phyloP scores from a whole-genome alignment of 2,329 filamentous ascomycete genomes.

The Ophiostoma angusticollis region DNA sequence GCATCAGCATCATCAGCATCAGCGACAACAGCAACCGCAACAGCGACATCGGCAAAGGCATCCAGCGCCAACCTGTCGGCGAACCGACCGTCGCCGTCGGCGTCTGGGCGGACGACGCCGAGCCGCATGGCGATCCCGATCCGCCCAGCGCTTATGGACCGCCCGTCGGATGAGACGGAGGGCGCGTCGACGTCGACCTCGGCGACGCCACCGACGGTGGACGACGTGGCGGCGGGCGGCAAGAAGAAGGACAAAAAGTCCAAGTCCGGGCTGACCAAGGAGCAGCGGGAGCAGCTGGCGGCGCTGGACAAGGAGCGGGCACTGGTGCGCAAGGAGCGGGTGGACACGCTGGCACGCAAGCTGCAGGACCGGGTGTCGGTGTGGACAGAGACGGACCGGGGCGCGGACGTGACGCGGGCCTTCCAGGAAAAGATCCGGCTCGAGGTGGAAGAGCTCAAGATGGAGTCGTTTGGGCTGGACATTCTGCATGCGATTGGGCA shows the following conservation, averaged over 20 bases:
- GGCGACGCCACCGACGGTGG: neutral
- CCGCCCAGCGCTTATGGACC: constrained; percentile 78
- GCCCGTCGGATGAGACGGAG: constrained; percentile 63
- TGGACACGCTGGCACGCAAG: constrained; percentile 72
- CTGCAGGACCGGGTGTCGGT: constrained; percentile 80
- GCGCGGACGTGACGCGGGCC: constrained; percentile 66
- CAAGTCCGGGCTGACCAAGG: constrained; percentile 73
- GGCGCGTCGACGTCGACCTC: constrained; percentile 50
- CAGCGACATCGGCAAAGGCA: constrained; percentile 14
- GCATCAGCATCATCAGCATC: constrained; percentile 5
- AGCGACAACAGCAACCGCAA: constrained; percentile 13
- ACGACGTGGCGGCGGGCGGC: constrained; percentile 51
- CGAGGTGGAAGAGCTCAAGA: constrained; percentile 96
- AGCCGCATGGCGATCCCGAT: constrained; percentile 48
- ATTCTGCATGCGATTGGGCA: constrained; percentile 90
- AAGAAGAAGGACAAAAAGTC: constrained; percentile 49
- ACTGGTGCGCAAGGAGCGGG: constrained; percentile 70
- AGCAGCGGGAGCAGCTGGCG: constrained; percentile 82
- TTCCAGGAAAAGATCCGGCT: constrained; percentile 91
- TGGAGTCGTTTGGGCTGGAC: constrained; percentile 95
- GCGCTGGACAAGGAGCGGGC: constrained; percentile 81
- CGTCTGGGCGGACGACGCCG: constrained; percentile 27
- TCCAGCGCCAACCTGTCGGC: constrained; percentile 25
- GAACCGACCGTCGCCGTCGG: constrained; percentile 27
- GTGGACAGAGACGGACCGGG: constrained; percentile 96